Evolutionary conservation across 176 grass and related monocot genomes (phyloP).

Genomic region (Eragrostis curvula): DNA sequence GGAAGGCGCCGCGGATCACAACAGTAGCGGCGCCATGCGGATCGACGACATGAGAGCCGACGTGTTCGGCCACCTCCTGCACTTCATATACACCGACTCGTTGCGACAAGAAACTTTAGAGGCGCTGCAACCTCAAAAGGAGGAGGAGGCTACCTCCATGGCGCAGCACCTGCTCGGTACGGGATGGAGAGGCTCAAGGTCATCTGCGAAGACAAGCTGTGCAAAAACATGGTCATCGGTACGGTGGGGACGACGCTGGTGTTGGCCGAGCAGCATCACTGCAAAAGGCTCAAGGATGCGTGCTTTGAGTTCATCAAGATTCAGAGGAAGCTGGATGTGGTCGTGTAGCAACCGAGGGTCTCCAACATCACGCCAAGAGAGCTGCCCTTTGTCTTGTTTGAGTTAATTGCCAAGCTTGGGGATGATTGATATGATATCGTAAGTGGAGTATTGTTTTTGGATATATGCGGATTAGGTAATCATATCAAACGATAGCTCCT

Average conservation of each 20-base stretch:
- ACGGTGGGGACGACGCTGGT: conserved; percentile 37
- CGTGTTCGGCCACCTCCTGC: conserved; percentile 35
- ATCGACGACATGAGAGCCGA: conserved; percentile 41
- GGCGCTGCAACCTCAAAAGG: background rate
- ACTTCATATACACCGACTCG: conserved; percentile 1
- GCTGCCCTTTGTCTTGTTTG: background rate
- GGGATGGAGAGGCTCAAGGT: conserved; percentile 47
- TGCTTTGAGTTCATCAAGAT: background rate
- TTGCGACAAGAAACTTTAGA: background rate
- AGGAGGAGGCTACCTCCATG: background rate
- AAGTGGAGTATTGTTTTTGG: background rate
- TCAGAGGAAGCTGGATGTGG: background rate
- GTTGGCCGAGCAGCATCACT: conserved; percentile 17
- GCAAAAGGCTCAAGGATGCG: background rate
- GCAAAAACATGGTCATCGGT: background rate
- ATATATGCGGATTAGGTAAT: too few species aligned
- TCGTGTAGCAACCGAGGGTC: background rate
- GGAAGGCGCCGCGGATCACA: background rate
- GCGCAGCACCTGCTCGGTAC: conserved; percentile 56
- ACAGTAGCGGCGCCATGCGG: background rate
- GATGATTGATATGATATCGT: background rate
- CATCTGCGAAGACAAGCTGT: conserved; percentile 48
- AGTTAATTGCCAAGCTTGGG: background rate
- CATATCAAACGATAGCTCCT: too few species aligned
- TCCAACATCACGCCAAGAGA: background rate